Percentiles rank a stretch among this genome's conserved stretches.
Evolutionary conservation across 805 yeast species (phyloP).

Genomic region (Candida takata): DNA sequence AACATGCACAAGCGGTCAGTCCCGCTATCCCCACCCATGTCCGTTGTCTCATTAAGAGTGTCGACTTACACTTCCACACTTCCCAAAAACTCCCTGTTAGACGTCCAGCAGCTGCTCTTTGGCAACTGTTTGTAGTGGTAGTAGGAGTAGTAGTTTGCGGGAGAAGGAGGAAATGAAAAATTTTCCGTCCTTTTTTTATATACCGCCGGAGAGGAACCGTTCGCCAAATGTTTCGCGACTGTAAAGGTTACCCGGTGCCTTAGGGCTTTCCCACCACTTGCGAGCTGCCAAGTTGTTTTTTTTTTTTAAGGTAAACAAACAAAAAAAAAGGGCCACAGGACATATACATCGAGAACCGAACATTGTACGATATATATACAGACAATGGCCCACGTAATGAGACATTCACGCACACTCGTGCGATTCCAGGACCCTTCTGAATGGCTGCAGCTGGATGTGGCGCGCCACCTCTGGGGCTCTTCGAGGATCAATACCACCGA

Average conservation of each 20-base stretch:
- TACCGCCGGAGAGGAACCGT: too few relatives aligned
- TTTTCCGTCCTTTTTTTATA: neutral
- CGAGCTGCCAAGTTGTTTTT: too few relatives aligned
- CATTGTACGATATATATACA: too few relatives aligned
- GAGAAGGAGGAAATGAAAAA: neutral
- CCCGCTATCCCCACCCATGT: too few relatives aligned
- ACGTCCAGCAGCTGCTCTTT: too few relatives aligned
- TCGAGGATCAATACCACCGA: constrained; percentile 2
- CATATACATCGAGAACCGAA: neutral
- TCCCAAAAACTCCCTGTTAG: neutral
- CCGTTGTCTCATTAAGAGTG: neutral
- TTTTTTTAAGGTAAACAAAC: constrained; percentile 8
- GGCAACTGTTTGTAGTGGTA: too few relatives aligned
- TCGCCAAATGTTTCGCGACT: too few relatives aligned
- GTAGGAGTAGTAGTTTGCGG: neutral
- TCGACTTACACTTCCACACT: constrained; percentile 2
- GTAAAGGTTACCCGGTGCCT: constrained; percentile 2
- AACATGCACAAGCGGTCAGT: neutral
- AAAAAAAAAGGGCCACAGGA: neutral
- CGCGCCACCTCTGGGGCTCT: constrained; percentile 19
- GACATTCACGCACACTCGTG: constrained; percentile 8
- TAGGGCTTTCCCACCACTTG: constrained; percentile 1
- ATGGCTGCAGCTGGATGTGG: constrained; percentile 18
- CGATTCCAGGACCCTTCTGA: neutral
- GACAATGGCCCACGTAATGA: constrained; percentile 11